These are phyloP conservation scores for Chrysoporthe austroafricana DNA, from an alignment of 2,329 filamentous ascomycete species.

Conservation along the genomic window DNA sequence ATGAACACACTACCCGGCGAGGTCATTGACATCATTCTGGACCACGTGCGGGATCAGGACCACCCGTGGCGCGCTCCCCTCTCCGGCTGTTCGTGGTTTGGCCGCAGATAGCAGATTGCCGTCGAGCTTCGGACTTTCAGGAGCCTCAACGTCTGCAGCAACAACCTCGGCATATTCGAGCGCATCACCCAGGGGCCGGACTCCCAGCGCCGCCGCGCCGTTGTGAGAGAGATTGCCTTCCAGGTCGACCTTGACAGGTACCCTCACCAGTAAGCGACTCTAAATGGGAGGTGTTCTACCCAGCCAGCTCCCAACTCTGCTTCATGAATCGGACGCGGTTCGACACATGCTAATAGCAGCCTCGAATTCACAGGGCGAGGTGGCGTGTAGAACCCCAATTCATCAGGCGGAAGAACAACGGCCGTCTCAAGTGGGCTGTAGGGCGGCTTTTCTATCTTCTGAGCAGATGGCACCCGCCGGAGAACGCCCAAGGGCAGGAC, in stretches of 20 bases:
- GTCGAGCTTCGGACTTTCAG: conserved; percentile 1
- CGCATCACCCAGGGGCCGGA: neutral
- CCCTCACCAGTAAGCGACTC: neutral
- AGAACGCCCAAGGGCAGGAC: neutral
- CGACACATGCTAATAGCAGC: neutral
- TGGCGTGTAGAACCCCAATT: neutral
- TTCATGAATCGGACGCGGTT: too few relatives aligned
- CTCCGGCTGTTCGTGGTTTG: neutral
- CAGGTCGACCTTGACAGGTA: neutral
- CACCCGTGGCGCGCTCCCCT: neutral
- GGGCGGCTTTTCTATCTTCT: neutral
- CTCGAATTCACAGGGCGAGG: neutral
- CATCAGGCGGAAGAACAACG: neutral
- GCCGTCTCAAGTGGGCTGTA: neutral
- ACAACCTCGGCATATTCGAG: neutral
- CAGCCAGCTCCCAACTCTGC: too few relatives aligned
- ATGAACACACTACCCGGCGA: neutral
- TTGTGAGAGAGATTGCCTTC: neutral
- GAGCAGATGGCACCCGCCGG: neutral
- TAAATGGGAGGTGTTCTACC: too few relatives aligned
- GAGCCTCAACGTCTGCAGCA: neutral
- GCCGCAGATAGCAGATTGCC: conserved; percentile 2
- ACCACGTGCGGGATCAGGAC: neutral
- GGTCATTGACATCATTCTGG: neutral
- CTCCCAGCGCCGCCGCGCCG: neutral